Percentiles rank a stretch among this genome's conserved stretches.
Conservation (phyloP, 441 rosid genomes). For the Sinapis alba region DNA sequence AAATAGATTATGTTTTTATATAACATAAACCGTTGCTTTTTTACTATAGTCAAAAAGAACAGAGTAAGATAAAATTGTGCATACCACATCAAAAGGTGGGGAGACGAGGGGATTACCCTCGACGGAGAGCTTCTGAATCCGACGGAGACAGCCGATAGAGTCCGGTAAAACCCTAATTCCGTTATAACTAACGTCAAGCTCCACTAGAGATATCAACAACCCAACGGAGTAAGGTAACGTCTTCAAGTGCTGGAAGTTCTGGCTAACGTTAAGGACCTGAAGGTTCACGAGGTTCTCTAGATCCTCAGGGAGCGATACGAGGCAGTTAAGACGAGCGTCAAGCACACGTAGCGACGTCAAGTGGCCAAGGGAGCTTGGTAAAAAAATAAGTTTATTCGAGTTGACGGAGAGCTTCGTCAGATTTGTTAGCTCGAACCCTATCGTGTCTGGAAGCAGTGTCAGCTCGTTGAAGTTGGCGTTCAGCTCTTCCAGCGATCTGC, state of each 20-base stretch:
- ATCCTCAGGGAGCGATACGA: constrained; percentile 66
- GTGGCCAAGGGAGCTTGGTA: constrained; percentile 67
- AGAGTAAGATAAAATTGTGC: not conserved
- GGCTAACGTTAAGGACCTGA: constrained; percentile 73
- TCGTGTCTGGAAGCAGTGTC: constrained; percentile 58
- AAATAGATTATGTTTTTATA: not conserved
- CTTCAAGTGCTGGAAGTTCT: constrained; percentile 73
- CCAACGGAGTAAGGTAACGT: constrained; percentile 77
- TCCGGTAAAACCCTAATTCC: constrained; percentile 55
- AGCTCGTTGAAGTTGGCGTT: constrained; percentile 89
- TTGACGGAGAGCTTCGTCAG: constrained; percentile 67
- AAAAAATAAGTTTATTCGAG: constrained; percentile 65
- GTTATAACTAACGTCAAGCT: constrained; percentile 80
- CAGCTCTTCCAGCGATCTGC: constrained; percentile 52
- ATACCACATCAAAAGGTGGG: constrained; percentile 67
- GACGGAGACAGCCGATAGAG: constrained; percentile 76
- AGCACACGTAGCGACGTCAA: constrained; percentile 53
- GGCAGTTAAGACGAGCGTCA: constrained; percentile 78
- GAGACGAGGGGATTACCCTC: constrained; percentile 82
- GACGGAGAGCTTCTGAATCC: constrained; percentile 61
- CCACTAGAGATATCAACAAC: constrained; percentile 69
- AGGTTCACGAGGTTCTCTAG: constrained; percentile 71
- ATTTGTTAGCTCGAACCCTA: constrained; percentile 65
- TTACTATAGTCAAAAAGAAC: not conserved
- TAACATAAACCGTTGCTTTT: not conserved